Percentiles rank a stretch among this genome's conserved stretches.
Evolutionary conservation across 2,329 filamentous ascomycete species (phyloP).

Genomic region (Microdochium nivale): DNA sequence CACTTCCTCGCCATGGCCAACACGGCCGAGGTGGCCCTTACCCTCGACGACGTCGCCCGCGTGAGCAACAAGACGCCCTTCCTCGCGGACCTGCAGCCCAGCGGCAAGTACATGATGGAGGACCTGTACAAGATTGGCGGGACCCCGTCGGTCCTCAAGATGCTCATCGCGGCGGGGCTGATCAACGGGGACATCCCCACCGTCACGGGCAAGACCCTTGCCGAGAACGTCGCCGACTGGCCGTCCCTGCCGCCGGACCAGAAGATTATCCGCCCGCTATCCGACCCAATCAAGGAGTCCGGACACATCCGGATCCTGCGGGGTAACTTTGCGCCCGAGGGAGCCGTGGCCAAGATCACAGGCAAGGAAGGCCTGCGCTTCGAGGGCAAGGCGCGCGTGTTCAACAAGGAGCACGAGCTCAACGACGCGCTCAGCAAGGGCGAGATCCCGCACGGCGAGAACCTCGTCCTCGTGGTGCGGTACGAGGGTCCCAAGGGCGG

Average conservation of each 20-base stretch:
- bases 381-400: constrained; percentile 72
- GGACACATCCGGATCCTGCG: constrained; percentile 84
- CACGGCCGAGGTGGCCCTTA: constrained; percentile 68
- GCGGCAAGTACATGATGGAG: constrained; percentile 74
- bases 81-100: constrained; percentile 77
- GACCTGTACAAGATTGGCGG: constrained; percentile 71
- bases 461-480: constrained; percentile 81
- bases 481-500: constrained; percentile 93
- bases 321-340: constrained; percentile 81
- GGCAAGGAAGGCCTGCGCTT: constrained; percentile 87
- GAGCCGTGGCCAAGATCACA: constrained; percentile 92
- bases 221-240: constrained; percentile 62
- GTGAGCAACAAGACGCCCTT: constrained; percentile 78
- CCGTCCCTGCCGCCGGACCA: constrained; percentile 57
- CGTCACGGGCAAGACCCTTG: constrained; percentile 66
- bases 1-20: constrained; percentile 89
- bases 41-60: constrained; percentile 74
- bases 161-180: constrained; percentile 61
- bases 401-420: constrained; percentile 76
- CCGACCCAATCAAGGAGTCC: constrained; percentile 65
- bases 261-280: constrained; percentile 70
- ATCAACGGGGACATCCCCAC: constrained; percentile 64
- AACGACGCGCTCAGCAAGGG: constrained; percentile 63
- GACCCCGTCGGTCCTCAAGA: constrained; percentile 65
- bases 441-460: constrained; percentile 62